Percentiles rank a stretch among this genome's conserved stretches.
Evolutionary conservation across 2,329 filamentous ascomycete genomes (phyloP).

Genomic region (Pseudogymnoascus sp.): DNA sequence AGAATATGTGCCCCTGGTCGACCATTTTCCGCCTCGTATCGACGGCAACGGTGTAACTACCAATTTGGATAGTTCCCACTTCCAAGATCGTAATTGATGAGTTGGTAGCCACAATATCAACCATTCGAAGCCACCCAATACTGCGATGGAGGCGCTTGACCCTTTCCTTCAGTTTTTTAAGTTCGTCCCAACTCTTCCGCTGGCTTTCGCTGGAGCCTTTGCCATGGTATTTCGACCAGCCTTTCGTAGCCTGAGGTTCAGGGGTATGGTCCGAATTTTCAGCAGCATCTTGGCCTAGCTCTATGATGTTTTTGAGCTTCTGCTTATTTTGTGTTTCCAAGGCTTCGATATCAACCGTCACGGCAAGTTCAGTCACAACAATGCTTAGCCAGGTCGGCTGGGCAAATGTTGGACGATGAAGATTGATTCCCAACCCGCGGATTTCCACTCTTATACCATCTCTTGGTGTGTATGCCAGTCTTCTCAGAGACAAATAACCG

Average conservation of each 20-base stretch:
- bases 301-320: conserved; percentile 26
- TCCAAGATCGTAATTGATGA: conserved; percentile 70
- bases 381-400: conserved; percentile 96
- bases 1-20: conserved; percentile 82
- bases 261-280: conserved; percentile 23
- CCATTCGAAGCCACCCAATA: conserved; percentile 80
- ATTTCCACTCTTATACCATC: conserved; percentile 89
- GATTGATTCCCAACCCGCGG: conserved; percentile 75
- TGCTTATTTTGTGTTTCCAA: conserved; percentile 46
- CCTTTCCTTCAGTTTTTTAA: conserved; percentile 74
- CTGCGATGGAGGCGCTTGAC: conserved; percentile 82
- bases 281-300: conserved; percentile 18
- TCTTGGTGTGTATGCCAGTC: conserved; percentile 81
- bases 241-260: conserved; percentile 12
- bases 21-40: conserved; percentile 90
- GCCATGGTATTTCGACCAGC: conserved; percentile 11
- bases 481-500: conserved; percentile 84
- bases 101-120: conserved; percentile 81
- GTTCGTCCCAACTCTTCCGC: conserved; percentile 66
- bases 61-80: conserved; percentile 79
- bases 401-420: conserved; percentile 92
- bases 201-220: conserved; percentile 29
- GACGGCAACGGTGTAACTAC: conserved; percentile 76
- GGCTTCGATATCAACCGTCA: conserved; percentile 72
- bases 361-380: conserved; percentile 74